Percentiles rank a stretch among this genome's conserved stretches.
Conservation (phyloP, 1,284 basidiomycete species). For the Boletellus deceptivus region DNA sequence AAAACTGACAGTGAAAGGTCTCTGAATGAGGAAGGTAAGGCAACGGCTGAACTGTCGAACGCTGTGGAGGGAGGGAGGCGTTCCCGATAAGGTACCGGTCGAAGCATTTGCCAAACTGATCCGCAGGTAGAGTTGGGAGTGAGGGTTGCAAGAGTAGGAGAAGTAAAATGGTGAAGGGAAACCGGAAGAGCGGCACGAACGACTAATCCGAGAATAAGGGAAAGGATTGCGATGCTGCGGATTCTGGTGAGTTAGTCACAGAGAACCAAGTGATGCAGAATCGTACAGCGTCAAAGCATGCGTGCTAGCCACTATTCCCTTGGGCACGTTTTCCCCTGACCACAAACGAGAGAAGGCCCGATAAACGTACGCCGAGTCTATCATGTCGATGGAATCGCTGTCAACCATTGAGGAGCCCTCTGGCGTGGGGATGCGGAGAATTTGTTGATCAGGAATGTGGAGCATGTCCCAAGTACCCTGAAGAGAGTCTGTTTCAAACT, state of each 20-base stretch:
- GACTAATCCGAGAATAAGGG: slow-evolving; percentile 63
- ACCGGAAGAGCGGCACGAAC: slow-evolving; percentile 52
- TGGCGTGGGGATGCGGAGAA: slow-evolving; percentile 37
- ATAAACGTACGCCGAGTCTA: slow-evolving; percentile 44
- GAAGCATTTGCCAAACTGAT: slow-evolving; percentile 32
- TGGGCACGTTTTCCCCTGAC: slow-evolving; percentile 37
- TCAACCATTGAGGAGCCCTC: slow-evolving; percentile 44
- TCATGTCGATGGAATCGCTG: slow-evolving; percentile 40
- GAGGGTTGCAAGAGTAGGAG: slow-evolving; percentile 15
- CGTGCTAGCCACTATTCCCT: slow-evolving; percentile 41
- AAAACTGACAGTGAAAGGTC: slow-evolving; percentile 58
- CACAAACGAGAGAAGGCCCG: slow-evolving; percentile 48
- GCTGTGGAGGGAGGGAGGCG: slow-evolving; percentile 34
- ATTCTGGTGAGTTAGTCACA: slow-evolving; percentile 13
- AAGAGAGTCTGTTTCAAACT: slow-evolving; percentile 36
- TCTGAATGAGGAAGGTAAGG: slow-evolving; percentile 47
- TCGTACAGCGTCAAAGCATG: slow-evolving; percentile 64
- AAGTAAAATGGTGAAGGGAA: slow-evolving; percentile 30
- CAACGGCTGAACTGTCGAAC: slow-evolving; percentile 26
- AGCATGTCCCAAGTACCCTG: slow-evolving; percentile 51
- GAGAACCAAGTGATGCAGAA: slow-evolving; percentile 10
- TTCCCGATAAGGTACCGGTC: slow-evolving; percentile 38
- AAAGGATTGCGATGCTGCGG: slow-evolving; percentile 60
- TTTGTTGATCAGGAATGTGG: slow-evolving; percentile 41
- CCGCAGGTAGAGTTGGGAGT: slow-evolving; percentile 20